Conservation (phyloP, 441 rosid genomes). For the Breynia disticha region DNA sequence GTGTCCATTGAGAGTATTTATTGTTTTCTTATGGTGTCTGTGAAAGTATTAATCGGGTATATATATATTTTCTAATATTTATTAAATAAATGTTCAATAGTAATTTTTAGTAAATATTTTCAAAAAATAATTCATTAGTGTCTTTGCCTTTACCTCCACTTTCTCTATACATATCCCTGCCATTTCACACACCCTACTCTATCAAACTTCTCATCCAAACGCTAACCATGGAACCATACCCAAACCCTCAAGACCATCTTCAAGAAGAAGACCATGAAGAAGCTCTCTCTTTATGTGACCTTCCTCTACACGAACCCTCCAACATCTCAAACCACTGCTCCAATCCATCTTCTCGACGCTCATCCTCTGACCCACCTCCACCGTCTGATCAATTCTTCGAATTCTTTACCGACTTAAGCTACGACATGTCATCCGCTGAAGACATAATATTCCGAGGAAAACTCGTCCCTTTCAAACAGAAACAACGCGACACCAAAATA, state of each 20-base stretch:
- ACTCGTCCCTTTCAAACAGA: slow-evolving; percentile 45
- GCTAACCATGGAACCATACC: not conserved
- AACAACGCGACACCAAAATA: slow-evolving; percentile 11
- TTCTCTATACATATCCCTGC: not conserved
- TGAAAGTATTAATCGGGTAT: too few relatives aligned
- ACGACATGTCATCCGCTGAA: slow-evolving; percentile 67
- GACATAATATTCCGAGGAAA: slow-evolving; percentile 66
- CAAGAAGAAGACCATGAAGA: slow-evolving; percentile 31
- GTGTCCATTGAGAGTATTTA: too few relatives aligned
- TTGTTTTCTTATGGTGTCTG: too few relatives aligned
- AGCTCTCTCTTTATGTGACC: slow-evolving; percentile 47
- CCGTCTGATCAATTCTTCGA: slow-evolving; percentile 31
- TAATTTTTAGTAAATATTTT: too few relatives aligned
- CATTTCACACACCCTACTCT: not conserved
- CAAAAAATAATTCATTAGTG: too few relatives aligned
- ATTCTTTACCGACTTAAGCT: slow-evolving; percentile 37
- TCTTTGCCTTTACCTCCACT: too few relatives aligned
- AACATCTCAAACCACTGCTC: not conserved
- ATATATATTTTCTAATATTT: too few relatives aligned
- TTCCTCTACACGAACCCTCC: slow-evolving; percentile 17
- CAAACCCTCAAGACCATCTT: not conserved
- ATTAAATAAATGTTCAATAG: too few relatives aligned
- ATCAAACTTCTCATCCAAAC: not conserved
- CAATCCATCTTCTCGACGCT: slow-evolving; percentile 11
- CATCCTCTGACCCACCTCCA: slow-evolving; percentile 23